These are phyloP conservation scores for Populus pruinosa DNA, from an alignment of 345 rosid genomes.

Conservation along the genomic window DNA sequence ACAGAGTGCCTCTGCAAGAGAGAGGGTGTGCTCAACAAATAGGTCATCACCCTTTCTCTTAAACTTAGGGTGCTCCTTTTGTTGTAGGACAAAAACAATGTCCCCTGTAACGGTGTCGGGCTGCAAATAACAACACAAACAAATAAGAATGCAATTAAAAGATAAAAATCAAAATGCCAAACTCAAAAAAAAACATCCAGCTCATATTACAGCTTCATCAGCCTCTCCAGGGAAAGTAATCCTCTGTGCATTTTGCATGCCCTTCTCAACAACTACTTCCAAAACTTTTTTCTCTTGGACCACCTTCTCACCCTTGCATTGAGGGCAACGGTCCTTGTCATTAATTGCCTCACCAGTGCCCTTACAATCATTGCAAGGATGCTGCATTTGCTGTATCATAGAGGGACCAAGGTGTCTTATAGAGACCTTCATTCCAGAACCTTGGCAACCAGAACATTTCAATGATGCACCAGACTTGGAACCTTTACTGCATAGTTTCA, in stretches of 20 bases:
- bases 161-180: neutral
- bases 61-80: constrained; percentile 65
- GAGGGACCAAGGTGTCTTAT: constrained; percentile 41
- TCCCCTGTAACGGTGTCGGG: constrained; percentile 53
- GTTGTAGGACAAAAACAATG: constrained; percentile 58
- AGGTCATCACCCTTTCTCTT: constrained; percentile 75
- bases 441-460: constrained; percentile 40
- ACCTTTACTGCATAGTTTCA: constrained; percentile 26
- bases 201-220: constrained; percentile 31
- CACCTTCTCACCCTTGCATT: constrained; percentile 44
- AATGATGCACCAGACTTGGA: constrained; percentile 39
- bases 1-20: constrained; percentile 70
- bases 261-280: constrained; percentile 43
- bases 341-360: constrained; percentile 40
- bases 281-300: constrained; percentile 39
- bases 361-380: constrained; percentile 40
- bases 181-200: neutral
- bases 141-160: neutral
- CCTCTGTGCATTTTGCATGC: constrained; percentile 41
- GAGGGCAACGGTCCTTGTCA: constrained; percentile 38
- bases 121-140: constrained; percentile 26
- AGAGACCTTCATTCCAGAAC: constrained; percentile 40
- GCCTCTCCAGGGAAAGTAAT: constrained; percentile 43
- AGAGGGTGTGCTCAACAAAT: constrained; percentile 62
- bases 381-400: constrained; percentile 48